Percentiles rank a stretch among this genome's conserved stretches.
Conservation (phyloP, 306 rosid species). For the Trifolium pratense region DNA sequence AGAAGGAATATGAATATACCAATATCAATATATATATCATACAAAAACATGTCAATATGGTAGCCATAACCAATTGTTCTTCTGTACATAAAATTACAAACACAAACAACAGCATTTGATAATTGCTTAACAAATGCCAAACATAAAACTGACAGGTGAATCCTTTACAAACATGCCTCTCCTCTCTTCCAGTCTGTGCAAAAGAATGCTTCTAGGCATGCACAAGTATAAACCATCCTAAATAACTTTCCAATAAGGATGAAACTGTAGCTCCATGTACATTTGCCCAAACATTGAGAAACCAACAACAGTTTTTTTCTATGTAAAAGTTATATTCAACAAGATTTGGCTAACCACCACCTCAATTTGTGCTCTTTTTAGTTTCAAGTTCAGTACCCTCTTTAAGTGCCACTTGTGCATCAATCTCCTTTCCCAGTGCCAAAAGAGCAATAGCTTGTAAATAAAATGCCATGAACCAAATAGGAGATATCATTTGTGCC, state of each 20-base stretch:
- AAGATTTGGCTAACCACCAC: slow-evolving; percentile 28
- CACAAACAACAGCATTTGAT: slow-evolving; percentile 46
- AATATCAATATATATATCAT: slow-evolving; percentile 44
- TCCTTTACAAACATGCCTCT: slow-evolving; percentile 59
- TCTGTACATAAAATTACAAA: slow-evolving; percentile 68
- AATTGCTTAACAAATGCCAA: slow-evolving; percentile 51
- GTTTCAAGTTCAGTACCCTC: slow-evolving; percentile 79
- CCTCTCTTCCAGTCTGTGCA: slow-evolving; percentile 52
- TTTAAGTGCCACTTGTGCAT: slow-evolving; percentile 79
- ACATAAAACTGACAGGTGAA: slow-evolving; percentile 44
- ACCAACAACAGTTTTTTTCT: slow-evolving; percentile 39
- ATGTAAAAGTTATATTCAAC: slow-evolving; percentile 47
- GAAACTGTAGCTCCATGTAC: slow-evolving; percentile 37
- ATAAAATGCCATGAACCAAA: slow-evolving; percentile 85
- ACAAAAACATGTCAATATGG: slow-evolving; percentile 45
- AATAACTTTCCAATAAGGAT: slow-evolving; percentile 35
- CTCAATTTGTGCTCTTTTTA: slow-evolving; percentile 53
- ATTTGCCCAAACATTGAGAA: slow-evolving; percentile 51
- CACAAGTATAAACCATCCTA: slow-evolving; percentile 50
- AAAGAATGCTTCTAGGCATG: slow-evolving; percentile 65
- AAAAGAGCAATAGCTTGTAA: slow-evolving; percentile 77
- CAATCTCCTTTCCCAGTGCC: slow-evolving; percentile 60
- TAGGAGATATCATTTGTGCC: slow-evolving; percentile 77
- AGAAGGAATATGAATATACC: slow-evolving; percentile 45
- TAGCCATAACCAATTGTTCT: slow-evolving; percentile 51